Evolutionary conservation across 371 early-diverging fungal species (phyloP).

Genomic region (Circinella umbellata): DNA sequence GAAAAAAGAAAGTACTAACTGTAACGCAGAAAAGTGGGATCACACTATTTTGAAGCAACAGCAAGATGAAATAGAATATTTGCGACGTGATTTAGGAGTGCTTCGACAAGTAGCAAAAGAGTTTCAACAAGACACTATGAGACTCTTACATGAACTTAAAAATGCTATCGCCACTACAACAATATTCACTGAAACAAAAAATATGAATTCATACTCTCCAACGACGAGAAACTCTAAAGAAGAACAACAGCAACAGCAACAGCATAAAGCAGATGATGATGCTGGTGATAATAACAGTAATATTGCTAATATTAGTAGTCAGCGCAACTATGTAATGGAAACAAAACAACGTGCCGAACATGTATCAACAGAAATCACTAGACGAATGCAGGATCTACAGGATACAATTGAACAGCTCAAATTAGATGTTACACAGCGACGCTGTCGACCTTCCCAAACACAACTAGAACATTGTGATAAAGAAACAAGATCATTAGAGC

Average conservation of each 20-base stretch:
- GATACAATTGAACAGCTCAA: slow-evolving; percentile 77
- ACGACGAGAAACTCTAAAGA: not conserved
- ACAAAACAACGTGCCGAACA: slow-evolving; percentile 65
- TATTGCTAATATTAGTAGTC: slow-evolving; percentile 22
- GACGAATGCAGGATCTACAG: slow-evolving; percentile 69
- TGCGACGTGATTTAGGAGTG: slow-evolving; percentile 55
- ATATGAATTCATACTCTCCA: too few species aligned
- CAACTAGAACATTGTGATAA: slow-evolving; percentile 57
- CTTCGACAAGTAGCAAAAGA: slow-evolving; percentile 56
- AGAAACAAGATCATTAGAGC: slow-evolving; percentile 50
- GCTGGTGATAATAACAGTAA: slow-evolving; percentile 22
- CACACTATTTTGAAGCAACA: slow-evolving; percentile 37
- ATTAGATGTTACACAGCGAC: slow-evolving; percentile 74
- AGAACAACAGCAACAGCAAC: slow-evolving; percentile 24
- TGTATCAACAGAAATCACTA: slow-evolving; percentile 57
- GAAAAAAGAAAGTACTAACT: slow-evolving; percentile 14
- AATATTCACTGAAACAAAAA: not conserved
- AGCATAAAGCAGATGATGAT: not conserved
- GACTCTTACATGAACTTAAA: slow-evolving; percentile 30
- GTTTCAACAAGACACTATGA: slow-evolving; percentile 42
- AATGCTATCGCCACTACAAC: not conserved
- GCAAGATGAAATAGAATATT: slow-evolving; percentile 43
- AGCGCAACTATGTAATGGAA: slow-evolving; percentile 54
- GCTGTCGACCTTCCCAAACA: slow-evolving; percentile 64
- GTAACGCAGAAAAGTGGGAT: not conserved